These are phyloP conservation scores for Exophiala aquamarina DNA, from an alignment of 2,329 filamentous ascomycete species.

Conservation along the genomic window DNA sequence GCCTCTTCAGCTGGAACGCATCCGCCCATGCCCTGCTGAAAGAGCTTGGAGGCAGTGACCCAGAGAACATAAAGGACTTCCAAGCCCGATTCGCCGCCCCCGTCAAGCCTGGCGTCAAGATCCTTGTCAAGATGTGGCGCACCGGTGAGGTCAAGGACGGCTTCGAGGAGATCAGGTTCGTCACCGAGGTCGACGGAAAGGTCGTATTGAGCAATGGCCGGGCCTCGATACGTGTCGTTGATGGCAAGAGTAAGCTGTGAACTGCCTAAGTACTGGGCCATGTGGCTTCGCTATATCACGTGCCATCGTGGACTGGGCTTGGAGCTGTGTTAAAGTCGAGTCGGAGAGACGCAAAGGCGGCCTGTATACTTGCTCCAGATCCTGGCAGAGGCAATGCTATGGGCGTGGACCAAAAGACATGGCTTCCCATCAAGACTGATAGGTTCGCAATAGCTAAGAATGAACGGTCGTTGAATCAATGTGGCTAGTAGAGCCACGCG, in stretches of 20 bases:
- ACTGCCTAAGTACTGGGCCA: too few species aligned
- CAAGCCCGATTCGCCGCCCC: slow-evolving; percentile 85
- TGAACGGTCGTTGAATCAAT: too few species aligned
- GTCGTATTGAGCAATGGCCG: slow-evolving; percentile 84
- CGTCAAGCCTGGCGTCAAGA: slow-evolving; percentile 78
- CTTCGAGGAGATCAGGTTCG: slow-evolving; percentile 82
- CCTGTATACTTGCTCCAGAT: too few species aligned
- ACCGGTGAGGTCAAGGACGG: slow-evolving; percentile 65
- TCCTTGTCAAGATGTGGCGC: slow-evolving; percentile 79
- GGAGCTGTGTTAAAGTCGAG: too few species aligned
- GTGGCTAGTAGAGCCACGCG: too few species aligned
- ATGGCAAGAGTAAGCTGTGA: slow-evolving; percentile 64
- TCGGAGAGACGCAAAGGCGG: too few species aligned
- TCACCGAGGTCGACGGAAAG: slow-evolving; percentile 77
- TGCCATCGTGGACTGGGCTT: too few species aligned
- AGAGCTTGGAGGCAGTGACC: slow-evolving; percentile 72
- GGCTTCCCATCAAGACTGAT: too few species aligned
- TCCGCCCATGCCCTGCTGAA: slow-evolving; percentile 72
- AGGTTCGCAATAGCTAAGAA: too few species aligned
- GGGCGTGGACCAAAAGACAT: too few species aligned
- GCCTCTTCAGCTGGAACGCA: slow-evolving; percentile 83
- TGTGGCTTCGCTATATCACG: too few species aligned
- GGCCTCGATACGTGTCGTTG: slow-evolving; percentile 69
- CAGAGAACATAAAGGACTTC: slow-evolving; percentile 81
- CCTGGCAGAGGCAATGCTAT: too few species aligned